Percentiles rank a stretch among this genome's conserved stretches.
Conservation (phyloP, 768 basidiomycete species). For the Exidia glandulosa region DNA sequence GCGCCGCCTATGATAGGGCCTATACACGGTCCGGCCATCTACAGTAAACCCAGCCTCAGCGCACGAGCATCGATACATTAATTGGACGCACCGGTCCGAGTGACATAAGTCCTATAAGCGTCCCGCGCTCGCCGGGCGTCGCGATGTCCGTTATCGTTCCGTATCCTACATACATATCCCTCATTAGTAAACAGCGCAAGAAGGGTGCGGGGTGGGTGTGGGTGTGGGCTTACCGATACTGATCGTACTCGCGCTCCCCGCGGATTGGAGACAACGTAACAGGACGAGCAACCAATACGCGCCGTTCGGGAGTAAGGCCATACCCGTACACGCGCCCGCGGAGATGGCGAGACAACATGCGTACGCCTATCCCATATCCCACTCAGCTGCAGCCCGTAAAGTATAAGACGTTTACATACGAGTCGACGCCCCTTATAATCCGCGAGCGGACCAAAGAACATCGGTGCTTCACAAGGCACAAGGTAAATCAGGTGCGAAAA, state of each 20-base stretch:
- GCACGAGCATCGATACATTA: background rate
- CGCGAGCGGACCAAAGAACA: constrained; percentile 58
- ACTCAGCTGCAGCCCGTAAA: background rate
- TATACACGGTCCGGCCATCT: constrained; percentile 5
- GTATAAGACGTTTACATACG: constrained; percentile 16
- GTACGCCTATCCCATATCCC: constrained; percentile 17
- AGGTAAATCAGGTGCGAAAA: background rate
- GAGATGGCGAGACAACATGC: constrained; percentile 53
- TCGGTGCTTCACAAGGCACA: too few relatives aligned
- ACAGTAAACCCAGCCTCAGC: background rate
- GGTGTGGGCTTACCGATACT: too few relatives aligned
- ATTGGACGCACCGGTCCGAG: constrained; percentile 45
- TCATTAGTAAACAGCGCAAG: background rate
- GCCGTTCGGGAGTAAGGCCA: constrained; percentile 41
- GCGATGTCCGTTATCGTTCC: constrained; percentile 76
- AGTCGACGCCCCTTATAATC: constrained; percentile 55
- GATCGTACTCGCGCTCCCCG: too few relatives aligned
- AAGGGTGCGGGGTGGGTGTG: background rate
- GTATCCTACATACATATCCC: constrained; percentile 23
- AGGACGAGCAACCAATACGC: constrained; percentile 73
- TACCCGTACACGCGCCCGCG: constrained; percentile 50
- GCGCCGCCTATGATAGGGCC: constrained; percentile 44
- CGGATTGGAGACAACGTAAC: constrained; percentile 73
- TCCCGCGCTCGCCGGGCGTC: constrained; percentile 58
- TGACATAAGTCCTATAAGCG: constrained; percentile 57